A percentile compares a stretch with the other conserved stretches of the same genome.
phyloP scores from a whole-genome alignment of 2,329 filamentous ascomycete genomes.

The Ophiosphaerella herpotricha region DNA sequence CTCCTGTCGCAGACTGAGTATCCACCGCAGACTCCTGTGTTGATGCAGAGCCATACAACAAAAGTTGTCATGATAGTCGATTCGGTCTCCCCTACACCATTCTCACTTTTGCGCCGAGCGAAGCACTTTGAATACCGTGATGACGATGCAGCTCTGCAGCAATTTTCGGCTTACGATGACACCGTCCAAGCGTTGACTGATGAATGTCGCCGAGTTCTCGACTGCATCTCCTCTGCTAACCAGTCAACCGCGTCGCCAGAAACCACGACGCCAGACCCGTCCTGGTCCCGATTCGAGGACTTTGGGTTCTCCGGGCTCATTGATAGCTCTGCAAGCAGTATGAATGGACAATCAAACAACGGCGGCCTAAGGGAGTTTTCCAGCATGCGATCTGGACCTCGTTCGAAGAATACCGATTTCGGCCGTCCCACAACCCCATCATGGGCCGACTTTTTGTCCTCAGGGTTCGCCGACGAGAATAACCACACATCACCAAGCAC shows the following conservation, averaged over 20 bases:
- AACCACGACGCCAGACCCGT: conserved; percentile 65
- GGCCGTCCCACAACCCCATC: conserved; percentile 92
- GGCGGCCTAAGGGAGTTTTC: conserved; percentile 71
- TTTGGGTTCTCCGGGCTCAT: conserved; percentile 82
- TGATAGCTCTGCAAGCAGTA: conserved; percentile 63
- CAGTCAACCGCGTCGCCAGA: conserved; percentile 72
- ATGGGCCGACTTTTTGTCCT: conserved; percentile 96
- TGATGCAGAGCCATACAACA: conserved; percentile 80
- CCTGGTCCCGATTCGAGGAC: conserved; percentile 96
- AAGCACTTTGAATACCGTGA: conserved; percentile 96
- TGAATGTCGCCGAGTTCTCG: conserved; percentile 88
- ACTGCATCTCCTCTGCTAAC: conserved; percentile 85
- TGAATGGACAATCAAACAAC: conserved; percentile 31
- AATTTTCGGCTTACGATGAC: conserved; percentile 87
- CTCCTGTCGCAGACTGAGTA: conserved; percentile 93
- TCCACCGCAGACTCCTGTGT: conserved; percentile 75
- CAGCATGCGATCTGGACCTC: conserved; percentile 67
- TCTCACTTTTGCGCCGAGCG: conserved; percentile 83
- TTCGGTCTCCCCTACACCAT: conserved; percentile 90
- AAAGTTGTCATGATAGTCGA: conserved; percentile 98
- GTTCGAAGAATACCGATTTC: conserved; percentile 67
- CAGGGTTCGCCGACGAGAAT: conserved; percentile 82
- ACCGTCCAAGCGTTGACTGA: conserved; percentile 87
- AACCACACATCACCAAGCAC: conserved; percentile 66
- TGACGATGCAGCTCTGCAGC: conserved; percentile 79